A percentile compares a stretch with the other conserved stretches of the same genome.
Evolutionary conservation across 345 rosid genomes (phyloP).

Genomic region (Pistacia atlantica): DNA sequence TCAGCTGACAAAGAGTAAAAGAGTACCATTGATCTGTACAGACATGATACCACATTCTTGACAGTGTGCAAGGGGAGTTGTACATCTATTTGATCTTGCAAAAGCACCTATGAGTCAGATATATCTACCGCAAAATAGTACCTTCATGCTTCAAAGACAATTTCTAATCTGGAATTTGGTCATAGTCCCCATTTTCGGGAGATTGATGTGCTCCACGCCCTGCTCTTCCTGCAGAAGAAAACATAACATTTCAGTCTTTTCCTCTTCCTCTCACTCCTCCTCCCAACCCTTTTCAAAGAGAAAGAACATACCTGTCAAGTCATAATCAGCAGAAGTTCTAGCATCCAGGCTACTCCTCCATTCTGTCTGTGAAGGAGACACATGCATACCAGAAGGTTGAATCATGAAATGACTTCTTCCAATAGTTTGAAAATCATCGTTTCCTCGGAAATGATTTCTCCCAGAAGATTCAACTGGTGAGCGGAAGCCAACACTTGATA

Average conservation of each 20-base stretch:
- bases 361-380: slow-evolving; percentile 42
- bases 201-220: slow-evolving; percentile 51
- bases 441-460: slow-evolving; percentile 46
- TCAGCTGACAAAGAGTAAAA: slow-evolving; percentile 22
- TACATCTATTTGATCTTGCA: slow-evolving; percentile 27
- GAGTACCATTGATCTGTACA: slow-evolving; percentile 41
- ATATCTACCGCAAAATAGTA: background rate
- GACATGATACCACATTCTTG: slow-evolving; percentile 37
- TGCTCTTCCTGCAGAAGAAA: slow-evolving; percentile 47
- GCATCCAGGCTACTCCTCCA: slow-evolving; percentile 51
- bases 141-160: slow-evolving; percentile 3
- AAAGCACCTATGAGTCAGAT: slow-evolving; percentile 23
- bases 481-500: slow-evolving; percentile 43
- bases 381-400: slow-evolving; percentile 50
- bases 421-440: slow-evolving; percentile 45
- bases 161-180: slow-evolving; percentile 47
- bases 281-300: background rate
- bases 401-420: slow-evolving; percentile 58
- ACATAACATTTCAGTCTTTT: slow-evolving; percentile 11
- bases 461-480: slow-evolving; percentile 49
- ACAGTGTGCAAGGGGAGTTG: slow-evolving; percentile 24
- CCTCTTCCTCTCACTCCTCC: background rate
- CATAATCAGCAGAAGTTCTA: slow-evolving; percentile 42
- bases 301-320: slow-evolving; percentile 50
- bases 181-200: slow-evolving; percentile 67